These are phyloP conservation scores for Pythium phragmitis DNA, from an alignment of 352 stramenopile genomes.

Conservation along the genomic window DNA sequence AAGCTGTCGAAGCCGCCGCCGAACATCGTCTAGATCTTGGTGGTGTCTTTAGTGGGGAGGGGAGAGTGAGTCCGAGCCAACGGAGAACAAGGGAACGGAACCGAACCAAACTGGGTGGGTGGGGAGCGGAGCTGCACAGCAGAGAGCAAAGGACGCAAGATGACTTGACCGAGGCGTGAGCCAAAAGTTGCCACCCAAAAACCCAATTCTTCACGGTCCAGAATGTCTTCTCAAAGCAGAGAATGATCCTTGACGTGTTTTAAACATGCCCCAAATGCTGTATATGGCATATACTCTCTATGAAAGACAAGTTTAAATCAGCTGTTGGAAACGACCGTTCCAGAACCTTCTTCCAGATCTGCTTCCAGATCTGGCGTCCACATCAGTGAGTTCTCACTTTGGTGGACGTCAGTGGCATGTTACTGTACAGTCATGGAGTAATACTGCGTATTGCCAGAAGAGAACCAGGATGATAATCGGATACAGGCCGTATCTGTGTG, in stretches of 20 bases:
- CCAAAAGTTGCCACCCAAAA: conserved; percentile 21
- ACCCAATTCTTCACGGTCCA: conserved; percentile 19
- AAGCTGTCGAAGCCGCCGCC: conserved; percentile 86
- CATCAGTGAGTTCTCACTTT: conserved; percentile 8
- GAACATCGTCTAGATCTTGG: conserved; percentile 54
- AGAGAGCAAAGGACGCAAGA: conserved; percentile 19
- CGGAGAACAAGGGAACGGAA: conserved; percentile 21
- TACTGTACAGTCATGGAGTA: too few species aligned
- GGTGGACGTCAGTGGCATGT: too few species aligned
- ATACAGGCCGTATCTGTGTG: neutral
- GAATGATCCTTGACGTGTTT: conserved; percentile 20
- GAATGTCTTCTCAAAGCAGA: conserved; percentile 5
- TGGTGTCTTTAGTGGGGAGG: conserved; percentile 19
- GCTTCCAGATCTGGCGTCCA: conserved; percentile 14
- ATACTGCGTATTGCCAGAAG: neutral
- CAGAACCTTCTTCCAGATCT: conserved; percentile 23
- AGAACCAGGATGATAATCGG: neutral
- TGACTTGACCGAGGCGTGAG: neutral
- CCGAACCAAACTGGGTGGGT: conserved; percentile 24
- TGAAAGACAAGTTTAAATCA: neutral
- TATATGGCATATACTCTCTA: neutral
- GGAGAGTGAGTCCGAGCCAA: conserved; percentile 15
- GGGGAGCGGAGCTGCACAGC: conserved; percentile 6
- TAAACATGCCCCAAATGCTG: conserved; percentile 11
- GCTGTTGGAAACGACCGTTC: conserved; percentile 21